Conservation (phyloP, 1,139 yeast genomes). For the Pichia sp. region DNA sequence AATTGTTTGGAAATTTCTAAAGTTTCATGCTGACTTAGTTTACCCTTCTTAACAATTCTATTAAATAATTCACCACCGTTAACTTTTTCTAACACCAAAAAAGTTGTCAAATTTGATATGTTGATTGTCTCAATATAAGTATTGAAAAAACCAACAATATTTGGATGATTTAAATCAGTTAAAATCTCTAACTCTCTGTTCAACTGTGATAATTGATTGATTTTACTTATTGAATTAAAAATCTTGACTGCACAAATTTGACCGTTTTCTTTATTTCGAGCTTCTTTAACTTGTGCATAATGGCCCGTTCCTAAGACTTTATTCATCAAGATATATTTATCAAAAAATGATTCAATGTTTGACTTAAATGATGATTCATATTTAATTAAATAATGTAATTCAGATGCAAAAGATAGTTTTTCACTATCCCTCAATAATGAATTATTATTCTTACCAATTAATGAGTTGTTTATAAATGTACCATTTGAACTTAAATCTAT, state of each 20-base stretch:
- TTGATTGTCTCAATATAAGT: conserved; percentile 65
- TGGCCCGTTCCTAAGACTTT: conserved; percentile 67
- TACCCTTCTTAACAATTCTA: conserved; percentile 57
- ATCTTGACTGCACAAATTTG: conserved; percentile 65
- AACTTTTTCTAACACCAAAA: conserved; percentile 63
- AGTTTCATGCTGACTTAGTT: conserved; percentile 55
- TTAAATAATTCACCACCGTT: conserved; percentile 72
- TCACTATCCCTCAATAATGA: conserved; percentile 57
- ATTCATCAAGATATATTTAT: conserved; percentile 50
- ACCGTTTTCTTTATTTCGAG: conserved; percentile 51
- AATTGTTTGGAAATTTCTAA: conserved; percentile 55
- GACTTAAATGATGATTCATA: conserved; percentile 32
- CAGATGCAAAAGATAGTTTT: conserved; percentile 54
- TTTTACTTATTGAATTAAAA: conserved; percentile 57
- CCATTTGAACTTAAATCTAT: conserved; percentile 65
- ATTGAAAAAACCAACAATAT: conserved; percentile 60
- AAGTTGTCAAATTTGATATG: conserved; percentile 50
- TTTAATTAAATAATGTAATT: conserved; percentile 50
- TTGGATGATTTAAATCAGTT: conserved; percentile 61
- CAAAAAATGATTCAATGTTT: conserved; percentile 40
- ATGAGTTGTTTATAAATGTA: conserved; percentile 53
- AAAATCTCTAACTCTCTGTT: conserved; percentile 64
- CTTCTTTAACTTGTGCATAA: conserved; percentile 72
- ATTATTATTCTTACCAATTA: conserved; percentile 43
- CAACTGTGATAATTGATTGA: conserved; percentile 33